Conservation (phyloP, 108 stramenopile species). For the Schizochytrium sp. region DNA sequence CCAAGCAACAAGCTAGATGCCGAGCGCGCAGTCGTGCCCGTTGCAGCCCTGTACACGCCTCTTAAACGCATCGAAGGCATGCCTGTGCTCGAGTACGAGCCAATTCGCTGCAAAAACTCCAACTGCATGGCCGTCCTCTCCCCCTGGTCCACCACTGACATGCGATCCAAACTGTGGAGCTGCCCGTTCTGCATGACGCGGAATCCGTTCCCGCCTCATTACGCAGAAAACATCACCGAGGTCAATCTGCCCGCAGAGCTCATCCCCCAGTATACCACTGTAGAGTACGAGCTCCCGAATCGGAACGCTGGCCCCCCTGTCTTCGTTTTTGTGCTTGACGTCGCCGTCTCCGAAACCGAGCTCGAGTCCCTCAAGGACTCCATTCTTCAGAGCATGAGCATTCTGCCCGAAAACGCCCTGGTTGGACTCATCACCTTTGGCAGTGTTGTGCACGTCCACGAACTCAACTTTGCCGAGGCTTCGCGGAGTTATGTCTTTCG, state of each 20-base stretch:
- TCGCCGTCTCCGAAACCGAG: conserved; percentile 82
- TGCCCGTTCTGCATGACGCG: conserved; percentile 95
- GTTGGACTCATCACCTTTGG: conserved; percentile 96
- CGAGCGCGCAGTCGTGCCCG: conserved; percentile 86
- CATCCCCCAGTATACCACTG: conserved; percentile 93
- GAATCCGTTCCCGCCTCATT: conserved; percentile 98
- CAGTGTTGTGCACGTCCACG: conserved; percentile 93
- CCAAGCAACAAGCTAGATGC: conserved; percentile 88
- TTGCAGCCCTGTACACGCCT: conserved; percentile 94
- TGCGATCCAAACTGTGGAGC: conserved; percentile 80
- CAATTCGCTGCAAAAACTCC: conserved; percentile 81
- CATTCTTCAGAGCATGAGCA: conserved; percentile 78
- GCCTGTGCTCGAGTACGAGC: conserved; percentile 88
- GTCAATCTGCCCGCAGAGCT: conserved; percentile 94
- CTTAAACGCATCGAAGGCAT: conserved; percentile 66
- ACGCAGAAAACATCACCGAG: conserved; percentile 96
- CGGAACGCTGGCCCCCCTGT: conserved; percentile 76
- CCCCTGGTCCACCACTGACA: conserved; percentile 75
- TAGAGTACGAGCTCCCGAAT: conserved; percentile 89
- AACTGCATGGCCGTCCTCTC: conserved; percentile 89
- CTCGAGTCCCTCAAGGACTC: conserved; percentile 84
- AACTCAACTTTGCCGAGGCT: conserved; percentile 80
- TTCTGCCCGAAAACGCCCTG: conserved; percentile 83
- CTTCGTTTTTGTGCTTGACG: conserved; percentile 94
- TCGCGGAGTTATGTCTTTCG: conserved; percentile 84